Percentiles rank a stretch among this genome's conserved stretches.
Conservation (phyloP, 1,284 basidiomycete species). For the Irpex lacteus region DNA sequence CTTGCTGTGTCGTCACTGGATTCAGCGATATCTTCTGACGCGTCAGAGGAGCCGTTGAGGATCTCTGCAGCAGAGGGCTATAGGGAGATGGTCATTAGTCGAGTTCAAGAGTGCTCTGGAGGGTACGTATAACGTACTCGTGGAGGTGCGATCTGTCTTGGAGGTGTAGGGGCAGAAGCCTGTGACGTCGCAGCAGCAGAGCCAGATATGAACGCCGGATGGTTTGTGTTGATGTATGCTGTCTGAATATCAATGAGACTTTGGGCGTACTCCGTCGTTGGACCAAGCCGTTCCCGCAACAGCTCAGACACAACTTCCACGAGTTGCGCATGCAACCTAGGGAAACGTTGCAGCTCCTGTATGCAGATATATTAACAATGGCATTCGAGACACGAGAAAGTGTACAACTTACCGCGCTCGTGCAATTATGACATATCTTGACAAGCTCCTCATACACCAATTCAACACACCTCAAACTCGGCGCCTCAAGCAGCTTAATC, state of each 20-base stretch:
- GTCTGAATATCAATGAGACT: conserved; percentile 97
- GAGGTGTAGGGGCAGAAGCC: conserved; percentile 37
- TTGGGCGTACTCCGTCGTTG: conserved; percentile 94
- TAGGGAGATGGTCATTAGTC: conserved; percentile 8
- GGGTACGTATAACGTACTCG: conserved; percentile 42
- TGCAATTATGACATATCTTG: conserved; percentile 99
- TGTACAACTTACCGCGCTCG: conserved; percentile 63
- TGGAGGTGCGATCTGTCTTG: conserved; percentile 40
- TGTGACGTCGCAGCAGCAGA: conserved; percentile 57
- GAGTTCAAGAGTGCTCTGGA: conserved; percentile 8
- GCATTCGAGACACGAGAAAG: no score
- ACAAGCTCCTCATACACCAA: conserved; percentile 99
- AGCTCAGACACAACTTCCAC: conserved; percentile 98
- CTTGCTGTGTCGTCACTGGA: conserved; percentile 48
- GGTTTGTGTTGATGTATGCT: conserved; percentile 99
- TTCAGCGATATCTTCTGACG: conserved; percentile 57
- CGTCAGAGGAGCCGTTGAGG: conserved; percentile 46
- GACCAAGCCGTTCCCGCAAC: conserved; percentile 91
- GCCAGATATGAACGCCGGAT: conserved; percentile 83
- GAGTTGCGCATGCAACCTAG: conserved; percentile 87
- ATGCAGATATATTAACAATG: no score
- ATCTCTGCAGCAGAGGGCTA: conserved; percentile 24
- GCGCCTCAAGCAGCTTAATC: conserved; percentile 94
- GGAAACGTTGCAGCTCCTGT: conserved; percentile 97
- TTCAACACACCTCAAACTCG: conserved; percentile 94